phyloP scores from a whole-genome alignment of 1,139 yeast species.

The Candida labiduridarum region DNA sequence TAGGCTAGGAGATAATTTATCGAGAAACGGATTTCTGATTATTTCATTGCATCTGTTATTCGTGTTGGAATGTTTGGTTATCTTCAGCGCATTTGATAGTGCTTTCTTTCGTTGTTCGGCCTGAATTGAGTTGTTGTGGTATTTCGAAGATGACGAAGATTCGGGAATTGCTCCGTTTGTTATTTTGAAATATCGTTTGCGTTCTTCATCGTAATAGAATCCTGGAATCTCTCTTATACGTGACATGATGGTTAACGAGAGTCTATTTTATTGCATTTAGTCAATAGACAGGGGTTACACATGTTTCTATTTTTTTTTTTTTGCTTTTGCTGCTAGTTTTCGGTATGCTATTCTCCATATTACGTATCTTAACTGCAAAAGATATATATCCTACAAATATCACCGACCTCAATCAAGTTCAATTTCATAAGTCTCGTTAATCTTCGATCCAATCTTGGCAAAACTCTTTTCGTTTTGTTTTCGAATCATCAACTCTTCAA shows the following conservation, averaged over 20 bases:
- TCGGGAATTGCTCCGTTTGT: constrained; percentile 34
- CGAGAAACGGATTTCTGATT: constrained; percentile 2
- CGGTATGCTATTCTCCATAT: too few species aligned
- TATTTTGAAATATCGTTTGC: constrained; percentile 48
- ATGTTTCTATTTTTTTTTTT: too few species aligned
- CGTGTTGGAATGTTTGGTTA: constrained; percentile 19
- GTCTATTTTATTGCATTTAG: too few species aligned
- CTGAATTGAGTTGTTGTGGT: constrained; percentile 39
- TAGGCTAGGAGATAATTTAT: background rate
- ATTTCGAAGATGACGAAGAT: constrained; percentile 16
- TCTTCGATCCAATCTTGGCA: constrained; percentile 18
- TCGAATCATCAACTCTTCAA: constrained; percentile 66
- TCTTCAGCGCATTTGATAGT: constrained; percentile 11
- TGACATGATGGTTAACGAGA: constrained; percentile 5
- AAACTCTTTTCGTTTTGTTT: constrained; percentile 49
- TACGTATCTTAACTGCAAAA: too few species aligned
- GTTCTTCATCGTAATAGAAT: constrained; percentile 45
- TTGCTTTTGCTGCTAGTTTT: too few species aligned
- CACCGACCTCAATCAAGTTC: constrained; percentile 21
- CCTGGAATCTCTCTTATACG: constrained; percentile 41
- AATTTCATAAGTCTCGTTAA: constrained; percentile 29
- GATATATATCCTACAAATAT: background rate
- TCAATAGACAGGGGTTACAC: too few species aligned
- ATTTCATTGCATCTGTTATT: background rate
- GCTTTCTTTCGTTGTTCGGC: constrained; percentile 27